phyloP scores from a whole-genome alignment of 2,329 filamentous ascomycete species.

The Xylaria polymorpha region DNA sequence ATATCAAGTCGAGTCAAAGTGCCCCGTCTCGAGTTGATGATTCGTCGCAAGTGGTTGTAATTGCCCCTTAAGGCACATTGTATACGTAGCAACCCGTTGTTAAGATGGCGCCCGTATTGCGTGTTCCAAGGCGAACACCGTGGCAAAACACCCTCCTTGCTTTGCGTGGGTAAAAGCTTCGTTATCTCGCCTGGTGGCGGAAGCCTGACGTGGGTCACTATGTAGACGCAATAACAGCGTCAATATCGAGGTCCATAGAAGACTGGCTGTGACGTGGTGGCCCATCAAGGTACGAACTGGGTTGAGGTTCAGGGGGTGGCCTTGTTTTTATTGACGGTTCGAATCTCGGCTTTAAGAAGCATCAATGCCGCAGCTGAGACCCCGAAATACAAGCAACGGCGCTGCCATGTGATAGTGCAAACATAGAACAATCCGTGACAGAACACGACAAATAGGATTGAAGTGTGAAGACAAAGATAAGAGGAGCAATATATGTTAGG shows the following conservation, averaged over 20 bases:
- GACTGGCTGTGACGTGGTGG: not conserved
- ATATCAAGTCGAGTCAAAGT: not conserved
- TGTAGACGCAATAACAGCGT: not conserved
- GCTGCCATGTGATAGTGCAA: not conserved
- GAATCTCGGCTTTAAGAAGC: not conserved
- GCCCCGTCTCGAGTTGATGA: too few species aligned
- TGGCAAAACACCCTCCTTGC: too few species aligned
- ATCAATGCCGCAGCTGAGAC: not conserved
- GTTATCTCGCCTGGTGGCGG: not conserved
- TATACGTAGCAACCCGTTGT: not conserved
- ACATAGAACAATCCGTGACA: not conserved
- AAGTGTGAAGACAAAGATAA: not conserved
- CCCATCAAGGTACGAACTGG: not conserved
- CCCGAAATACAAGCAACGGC: not conserved
- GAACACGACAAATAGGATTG: not conserved
- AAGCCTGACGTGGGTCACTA: not conserved
- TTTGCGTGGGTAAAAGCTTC: not conserved
- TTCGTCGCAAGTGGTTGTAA: not conserved
- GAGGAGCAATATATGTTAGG: not conserved
- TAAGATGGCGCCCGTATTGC: not conserved
- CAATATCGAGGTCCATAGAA: not conserved
- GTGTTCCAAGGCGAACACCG: not conserved
- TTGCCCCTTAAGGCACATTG: not conserved
- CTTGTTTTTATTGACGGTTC: not conserved
- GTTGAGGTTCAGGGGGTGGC: conserved; percentile 6